Evolutionary conservation across 2,329 filamentous ascomycete genomes (phyloP), one percentile per base, ranked within the genome.

Genomic region (Penicillium aurantiogriseum): DNA sequence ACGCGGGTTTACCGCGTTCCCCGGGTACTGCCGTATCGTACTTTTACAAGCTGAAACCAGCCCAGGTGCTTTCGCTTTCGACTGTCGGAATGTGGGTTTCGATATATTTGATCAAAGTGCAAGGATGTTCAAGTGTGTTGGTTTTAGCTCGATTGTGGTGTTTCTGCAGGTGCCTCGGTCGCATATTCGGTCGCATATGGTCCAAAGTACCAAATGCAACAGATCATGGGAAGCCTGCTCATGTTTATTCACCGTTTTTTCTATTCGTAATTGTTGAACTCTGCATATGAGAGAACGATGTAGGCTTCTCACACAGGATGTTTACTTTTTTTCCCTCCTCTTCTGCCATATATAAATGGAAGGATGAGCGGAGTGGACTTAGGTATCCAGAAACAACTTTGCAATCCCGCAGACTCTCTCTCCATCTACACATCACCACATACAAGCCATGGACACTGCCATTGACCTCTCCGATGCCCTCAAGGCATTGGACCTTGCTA

Each of bases 391-490:
- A 29, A 44, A n/a, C 23, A 63, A 21, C 56, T 56, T 63, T 56
- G 55, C 62, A 50, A 44, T 47, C 44, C 58, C 58, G 39, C 23
- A 35, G 42, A 47, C 49, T 54, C 44, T 46, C 48, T 36, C 48
- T 36, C 50, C 51, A 36, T 62, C 57, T 56, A 19, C 59, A 54
- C 59, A 53, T 31, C 55, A 59, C 46, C 51, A 31, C 19, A 56
- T 54, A 25, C 36, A 13, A 49, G 52, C 62, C 53, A 99, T 99
- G 94, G 94, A 99, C 74, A 83, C 90, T 19, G 86, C 91, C 47
- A 91, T 97, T 70, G 92, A 97, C 74, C 85, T 96, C 60, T 90
- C 87, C 39, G 90, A 97, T 76, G 85, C 88, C 71, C 85, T 86
- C 65, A 90, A 91, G 79, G 92, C 93, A 17, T 81, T 99, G 69